A percentile compares a stretch with the other conserved stretches of the same genome.
These are phyloP conservation scores for Esteya vermicola DNA, from an alignment of 2,329 filamentous ascomycete species.

Conservation along the genomic window DNA sequence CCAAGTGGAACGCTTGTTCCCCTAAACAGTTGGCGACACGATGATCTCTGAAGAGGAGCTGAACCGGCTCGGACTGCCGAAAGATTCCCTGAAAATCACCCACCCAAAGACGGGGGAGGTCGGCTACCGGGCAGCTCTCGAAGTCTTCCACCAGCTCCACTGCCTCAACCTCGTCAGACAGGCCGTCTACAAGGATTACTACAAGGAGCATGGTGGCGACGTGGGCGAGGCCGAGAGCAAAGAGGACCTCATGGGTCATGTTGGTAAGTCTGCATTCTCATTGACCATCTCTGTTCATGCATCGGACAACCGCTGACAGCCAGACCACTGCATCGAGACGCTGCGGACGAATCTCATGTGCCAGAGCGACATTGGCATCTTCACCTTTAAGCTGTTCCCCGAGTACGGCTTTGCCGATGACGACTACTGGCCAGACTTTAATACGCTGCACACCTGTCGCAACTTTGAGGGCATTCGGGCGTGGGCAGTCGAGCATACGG, in stretches of 20 bases:
- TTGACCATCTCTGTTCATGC: too few species aligned
- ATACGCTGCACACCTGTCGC: slow-evolving; percentile 36
- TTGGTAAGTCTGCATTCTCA: too few species aligned
- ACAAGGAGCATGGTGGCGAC: slow-evolving; percentile 31
- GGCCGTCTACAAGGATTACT: slow-evolving; percentile 35
- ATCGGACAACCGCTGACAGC: slow-evolving; percentile 2
- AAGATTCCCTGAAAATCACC: slow-evolving; percentile 38
- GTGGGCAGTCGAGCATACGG: slow-evolving; percentile 38
- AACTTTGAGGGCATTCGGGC: slow-evolving; percentile 36
- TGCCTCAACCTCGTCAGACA: slow-evolving; percentile 34
- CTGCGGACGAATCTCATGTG: slow-evolving; percentile 39
- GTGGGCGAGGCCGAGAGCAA: slow-evolving; percentile 23
- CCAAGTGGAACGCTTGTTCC: neutral
- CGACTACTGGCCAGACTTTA: slow-evolving; percentile 40
- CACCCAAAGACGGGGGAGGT: slow-evolving; percentile 39
- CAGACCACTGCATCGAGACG: slow-evolving; percentile 40
- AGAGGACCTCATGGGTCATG: slow-evolving; percentile 27
- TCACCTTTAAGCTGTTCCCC: slow-evolving; percentile 35
- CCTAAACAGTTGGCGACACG: slow-evolving; percentile 40
- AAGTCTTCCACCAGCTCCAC: slow-evolving; percentile 43
- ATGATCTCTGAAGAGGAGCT: slow-evolving; percentile 43
- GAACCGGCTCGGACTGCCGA: slow-evolving; percentile 34
- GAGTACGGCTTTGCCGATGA: slow-evolving; percentile 24
- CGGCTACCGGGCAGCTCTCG: slow-evolving; percentile 44
- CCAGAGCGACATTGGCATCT: slow-evolving; percentile 38